Percentiles rank a stretch among this genome's conserved stretches.
Evolutionary conservation across 1,284 basidiomycete species (phyloP).

Genomic region (Marasmius tenuissimus): DNA sequence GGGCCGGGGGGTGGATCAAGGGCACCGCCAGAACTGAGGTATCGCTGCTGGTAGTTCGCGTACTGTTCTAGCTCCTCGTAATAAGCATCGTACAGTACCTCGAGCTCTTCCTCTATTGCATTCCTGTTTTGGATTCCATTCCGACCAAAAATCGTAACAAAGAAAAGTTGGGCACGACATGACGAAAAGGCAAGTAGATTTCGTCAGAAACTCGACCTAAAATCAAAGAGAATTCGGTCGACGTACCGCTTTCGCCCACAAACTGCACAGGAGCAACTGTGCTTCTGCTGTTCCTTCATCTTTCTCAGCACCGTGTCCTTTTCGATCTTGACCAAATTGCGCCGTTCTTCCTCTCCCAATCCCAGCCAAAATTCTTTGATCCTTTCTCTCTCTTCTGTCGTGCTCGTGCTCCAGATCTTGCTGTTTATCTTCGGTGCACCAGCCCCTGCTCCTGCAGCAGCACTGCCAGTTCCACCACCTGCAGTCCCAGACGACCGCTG

Average conservation of each 20-base stretch:
- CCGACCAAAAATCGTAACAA: not conserved
- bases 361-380: conserved; percentile 98
- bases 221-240: conserved; percentile 9
- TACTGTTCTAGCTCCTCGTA: conserved; percentile 99
- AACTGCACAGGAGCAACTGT: conserved; percentile 93
- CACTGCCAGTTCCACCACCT: not conserved
- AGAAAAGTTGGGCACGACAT: conserved; percentile 1
- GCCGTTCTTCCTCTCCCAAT: conserved; percentile 84
- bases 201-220: not conserved
- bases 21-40: conserved; percentile 82
- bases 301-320: conserved; percentile 96
- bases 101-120: conserved; percentile 98
- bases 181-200: not conserved
- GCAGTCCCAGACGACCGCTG: not conserved
- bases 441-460: conserved; percentile 13
- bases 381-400: conserved; percentile 89
- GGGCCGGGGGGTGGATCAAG: conserved; percentile 92
- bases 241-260: conserved; percentile 94
- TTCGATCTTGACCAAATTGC: conserved; percentile 92
- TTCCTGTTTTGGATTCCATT: conserved; percentile 48
- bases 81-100: conserved; percentile 99
- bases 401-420: conserved; percentile 90
- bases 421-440: conserved; percentile 43
- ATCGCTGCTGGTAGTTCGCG: conserved; percentile 95
- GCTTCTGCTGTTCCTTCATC: conserved; percentile 99